These are phyloP conservation scores for Caryocar brasiliense DNA, from an alignment of 441 rosid genomes.

Conservation along the genomic window DNA sequence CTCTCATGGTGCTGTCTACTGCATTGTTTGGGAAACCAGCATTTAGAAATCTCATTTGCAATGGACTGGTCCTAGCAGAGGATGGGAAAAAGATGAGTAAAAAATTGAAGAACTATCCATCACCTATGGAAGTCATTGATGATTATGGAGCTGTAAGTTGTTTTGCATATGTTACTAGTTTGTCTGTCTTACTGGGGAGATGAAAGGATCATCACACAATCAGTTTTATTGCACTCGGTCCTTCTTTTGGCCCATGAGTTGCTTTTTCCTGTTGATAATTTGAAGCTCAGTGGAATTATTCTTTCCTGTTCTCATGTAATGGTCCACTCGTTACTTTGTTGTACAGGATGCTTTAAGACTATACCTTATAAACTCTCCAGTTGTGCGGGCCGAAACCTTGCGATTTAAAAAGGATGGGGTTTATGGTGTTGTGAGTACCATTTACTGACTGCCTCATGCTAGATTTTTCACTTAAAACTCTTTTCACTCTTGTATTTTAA, in stretches of 20 bases:
- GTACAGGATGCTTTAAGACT: conserved; percentile 85
- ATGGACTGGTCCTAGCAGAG: conserved; percentile 93
- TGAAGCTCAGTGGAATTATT: neutral
- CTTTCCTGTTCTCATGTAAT: conserved; percentile 4
- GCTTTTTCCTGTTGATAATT: conserved; percentile 1
- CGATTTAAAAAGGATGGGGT: conserved; percentile 93
- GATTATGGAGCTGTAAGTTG: conserved; percentile 91
- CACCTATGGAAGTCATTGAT: conserved; percentile 78
- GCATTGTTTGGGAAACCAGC: conserved; percentile 92
- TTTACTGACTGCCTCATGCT: neutral
- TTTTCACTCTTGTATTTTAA: neutral
- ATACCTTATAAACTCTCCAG: conserved; percentile 94
- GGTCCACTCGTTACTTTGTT: conserved; percentile 5
- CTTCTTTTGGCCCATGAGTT: neutral
- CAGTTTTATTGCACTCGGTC: neutral
- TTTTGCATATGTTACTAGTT: neutral
- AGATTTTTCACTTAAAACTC: too few relatives aligned
- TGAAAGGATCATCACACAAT: neutral
- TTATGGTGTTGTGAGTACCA: conserved; percentile 76
- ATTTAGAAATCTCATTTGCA: conserved; percentile 86
- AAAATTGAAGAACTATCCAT: conserved; percentile 78
- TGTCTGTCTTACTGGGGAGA: neutral
- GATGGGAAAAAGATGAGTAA: conserved; percentile 99
- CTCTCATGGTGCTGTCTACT: conserved; percentile 95
- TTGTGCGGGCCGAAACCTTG: conserved; percentile 89